Percentiles rank a stretch among this genome's conserved stretches.
These are phyloP conservation scores for Wallacemonas sp. DNA, from an alignment of 208 protist species.

Conservation along the genomic window DNA sequence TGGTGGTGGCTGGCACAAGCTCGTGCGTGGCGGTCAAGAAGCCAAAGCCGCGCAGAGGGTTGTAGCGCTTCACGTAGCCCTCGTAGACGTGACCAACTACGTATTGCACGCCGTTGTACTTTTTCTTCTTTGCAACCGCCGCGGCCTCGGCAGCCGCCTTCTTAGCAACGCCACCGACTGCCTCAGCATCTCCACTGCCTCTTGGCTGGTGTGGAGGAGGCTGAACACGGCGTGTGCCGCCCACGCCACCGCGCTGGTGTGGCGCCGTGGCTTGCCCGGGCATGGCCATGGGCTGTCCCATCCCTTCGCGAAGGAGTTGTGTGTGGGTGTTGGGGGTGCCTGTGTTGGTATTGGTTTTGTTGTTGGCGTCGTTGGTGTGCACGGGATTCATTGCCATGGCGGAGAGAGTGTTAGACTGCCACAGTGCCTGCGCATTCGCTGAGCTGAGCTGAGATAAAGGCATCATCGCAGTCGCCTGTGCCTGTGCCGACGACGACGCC, in stretches of 20 bases:
- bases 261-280: no score
- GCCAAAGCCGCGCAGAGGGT: slow-evolving; percentile 60
- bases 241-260: no score
- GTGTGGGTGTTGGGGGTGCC: not conserved
- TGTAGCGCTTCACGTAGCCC: slow-evolving; percentile 56
- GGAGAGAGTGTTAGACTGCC: not conserved
- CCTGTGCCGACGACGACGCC: not conserved
- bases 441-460: not conserved
- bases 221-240: no score
- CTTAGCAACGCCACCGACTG: not conserved
- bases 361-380: not conserved
- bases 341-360: not conserved
- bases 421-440: not conserved
- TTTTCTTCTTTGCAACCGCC: not conserved
- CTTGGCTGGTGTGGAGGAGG: not conserved
- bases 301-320: no score
- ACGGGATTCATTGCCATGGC: not conserved
- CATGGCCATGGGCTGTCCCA: no score
- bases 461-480: not conserved
- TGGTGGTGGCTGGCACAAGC: slow-evolving; percentile 16
- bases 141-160: not conserved
- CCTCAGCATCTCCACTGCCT: not conserved
- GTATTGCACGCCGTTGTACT: slow-evolving; percentile 23
- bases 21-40: slow-evolving; percentile 56
- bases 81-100: slow-evolving; percentile 31